Percentiles rank a stretch among this genome's conserved stretches.
These are phyloP conservation scores for Kuraishia floccosa DNA, from an alignment of 805 yeast genomes.

Conservation along the genomic window DNA sequence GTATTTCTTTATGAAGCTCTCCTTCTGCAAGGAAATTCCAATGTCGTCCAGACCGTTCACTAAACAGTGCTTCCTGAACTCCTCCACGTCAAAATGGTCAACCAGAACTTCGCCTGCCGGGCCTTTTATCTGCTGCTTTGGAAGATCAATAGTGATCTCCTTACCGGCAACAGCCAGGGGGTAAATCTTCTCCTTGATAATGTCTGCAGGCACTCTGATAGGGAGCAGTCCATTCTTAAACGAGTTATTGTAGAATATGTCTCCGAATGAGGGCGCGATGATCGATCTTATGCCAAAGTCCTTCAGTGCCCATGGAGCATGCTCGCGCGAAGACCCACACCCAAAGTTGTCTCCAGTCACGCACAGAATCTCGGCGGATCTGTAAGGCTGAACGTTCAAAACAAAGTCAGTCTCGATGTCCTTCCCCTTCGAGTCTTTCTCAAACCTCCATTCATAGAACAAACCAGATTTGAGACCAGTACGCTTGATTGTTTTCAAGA, in stretches of 20 bases:
- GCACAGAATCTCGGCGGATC: constrained; percentile 68
- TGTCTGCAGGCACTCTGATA: constrained; percentile 75
- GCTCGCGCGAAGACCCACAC: constrained; percentile 98
- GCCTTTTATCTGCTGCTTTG: constrained; percentile 67
- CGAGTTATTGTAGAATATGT: constrained; percentile 94
- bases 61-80: constrained; percentile 89
- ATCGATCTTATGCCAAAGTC: constrained; percentile 95
- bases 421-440: constrained; percentile 56
- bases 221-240: constrained; percentile 94
- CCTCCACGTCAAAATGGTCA: constrained; percentile 78
- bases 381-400: constrained; percentile 77
- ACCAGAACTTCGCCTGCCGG: constrained; percentile 65
- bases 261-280: constrained; percentile 98
- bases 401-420: constrained; percentile 83
- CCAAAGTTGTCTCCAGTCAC: constrained; percentile 97
- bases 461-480: constrained; percentile 86
- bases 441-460: constrained; percentile 84
- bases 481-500: constrained; percentile 93
- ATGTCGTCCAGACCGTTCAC: constrained; percentile 94
- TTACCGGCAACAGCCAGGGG: constrained; percentile 74
- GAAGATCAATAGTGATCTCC: constrained; percentile 70
- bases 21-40: constrained; percentile 89
- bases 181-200: constrained; percentile 57
- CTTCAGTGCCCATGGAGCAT: constrained; percentile 98
- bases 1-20: constrained; percentile 57